Conservation (phyloP, 768 basidiomycete genomes). For the Leucogyrophana mollusca region DNA sequence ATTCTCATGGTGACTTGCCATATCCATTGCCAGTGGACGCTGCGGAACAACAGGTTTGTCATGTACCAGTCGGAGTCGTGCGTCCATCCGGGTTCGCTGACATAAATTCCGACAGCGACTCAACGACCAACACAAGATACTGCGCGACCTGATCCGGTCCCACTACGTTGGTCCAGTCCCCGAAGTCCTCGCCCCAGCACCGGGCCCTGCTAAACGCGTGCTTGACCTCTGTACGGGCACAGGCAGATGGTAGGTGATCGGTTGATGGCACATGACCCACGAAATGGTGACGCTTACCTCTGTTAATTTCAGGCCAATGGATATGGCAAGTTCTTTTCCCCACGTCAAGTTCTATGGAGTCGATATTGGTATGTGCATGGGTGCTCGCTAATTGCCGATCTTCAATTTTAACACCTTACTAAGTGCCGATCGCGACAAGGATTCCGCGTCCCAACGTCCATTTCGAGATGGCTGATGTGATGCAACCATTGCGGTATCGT, state of each 20-base stretch:
- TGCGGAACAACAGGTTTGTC: constrained; percentile 62
- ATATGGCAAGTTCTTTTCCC: constrained; percentile 69
- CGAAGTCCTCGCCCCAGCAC: constrained; percentile 43
- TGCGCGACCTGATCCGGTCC: constrained; percentile 50
- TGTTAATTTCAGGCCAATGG: constrained; percentile 56
- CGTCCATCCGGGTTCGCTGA: not conserved
- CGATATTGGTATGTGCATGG: constrained; percentile 63
- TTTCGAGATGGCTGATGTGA: constrained; percentile 69
- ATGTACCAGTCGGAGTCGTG: not conserved
- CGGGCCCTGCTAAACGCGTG: constrained; percentile 46
- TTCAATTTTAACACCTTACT: constrained; percentile 5
- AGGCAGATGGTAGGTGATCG: constrained; percentile 60
- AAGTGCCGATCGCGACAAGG: constrained; percentile 72
- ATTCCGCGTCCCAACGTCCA: constrained; percentile 58
- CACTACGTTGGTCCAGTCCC: constrained; percentile 62
- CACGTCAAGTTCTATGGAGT: constrained; percentile 65
- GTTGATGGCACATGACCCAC: too few relatives aligned
- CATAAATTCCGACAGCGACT: constrained; percentile 42
- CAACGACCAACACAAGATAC: constrained; percentile 46
- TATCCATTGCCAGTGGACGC: constrained; percentile 77
- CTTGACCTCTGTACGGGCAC: constrained; percentile 80
- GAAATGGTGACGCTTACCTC: too few relatives aligned
- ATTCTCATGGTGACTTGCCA: constrained; percentile 58
- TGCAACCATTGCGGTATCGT: constrained; percentile 47
- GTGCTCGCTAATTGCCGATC: constrained; percentile 9